Evolutionary conservation across 306 rosid species (phyloP), one percentile per base, ranked within the genome.

Genomic region (Trichosanthes cucumerina): DNA sequence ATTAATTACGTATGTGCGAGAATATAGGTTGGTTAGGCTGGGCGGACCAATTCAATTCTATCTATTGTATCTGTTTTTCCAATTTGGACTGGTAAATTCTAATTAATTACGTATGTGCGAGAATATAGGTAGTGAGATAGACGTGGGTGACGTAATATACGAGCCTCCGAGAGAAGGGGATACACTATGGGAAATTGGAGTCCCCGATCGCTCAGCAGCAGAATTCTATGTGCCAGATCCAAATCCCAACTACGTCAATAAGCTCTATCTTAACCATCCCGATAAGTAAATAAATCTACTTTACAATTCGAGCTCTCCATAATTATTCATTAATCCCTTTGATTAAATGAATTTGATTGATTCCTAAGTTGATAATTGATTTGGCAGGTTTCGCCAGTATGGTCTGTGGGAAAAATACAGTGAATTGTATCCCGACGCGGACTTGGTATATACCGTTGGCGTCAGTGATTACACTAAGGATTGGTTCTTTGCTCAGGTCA

Each of bases 121-220:
- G 31, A 75, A 79, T 70, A 53, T 84, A 94, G 98, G 91, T 31
- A 7, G 79, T 80, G 81, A 74, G 24, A 83, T 88, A 65, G 88
- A 87, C 18, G 75, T 86, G 36, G 97, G 89, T 57, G 89, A 89
- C 58, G 80, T 92, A 78, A 88, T 88, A 0, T 89, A 88, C 82
- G 89, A 95, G 56, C 91, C 98, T 19, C 97, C 91, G 49, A 95
- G 98, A 91, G 86, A 84, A 81, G 98, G 98, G 1, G 96, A 91
- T 33, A 95, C 98, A n/a, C 53, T 91, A 24, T 95, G 98, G 98
- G 98, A 95, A 91, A 95, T 95, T 70, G 97, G 98, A 79, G 83
- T 87, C 21, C 97, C 98, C 9, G 96, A 95, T 76, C 96, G 97
- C n/a, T 83, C 96, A 8, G 95, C 97, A 39, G 93, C 89, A 28